Evolutionary conservation across 2,329 filamentous ascomycete species (phyloP).

Genomic region (Exophiala mesophila): DNA sequence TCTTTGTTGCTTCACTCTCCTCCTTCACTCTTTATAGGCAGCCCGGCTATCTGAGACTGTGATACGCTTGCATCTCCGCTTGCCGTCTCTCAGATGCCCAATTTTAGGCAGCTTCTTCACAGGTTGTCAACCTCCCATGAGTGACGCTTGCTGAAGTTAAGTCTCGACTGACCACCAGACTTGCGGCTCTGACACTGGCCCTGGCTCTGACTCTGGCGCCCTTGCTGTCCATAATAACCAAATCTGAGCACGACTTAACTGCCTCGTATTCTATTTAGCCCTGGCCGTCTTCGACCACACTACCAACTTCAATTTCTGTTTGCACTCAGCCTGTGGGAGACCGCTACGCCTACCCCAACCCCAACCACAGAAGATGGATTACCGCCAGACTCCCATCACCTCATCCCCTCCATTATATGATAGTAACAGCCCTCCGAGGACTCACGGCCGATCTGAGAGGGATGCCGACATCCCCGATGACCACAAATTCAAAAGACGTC

Average conservation of each 20-base stretch:
- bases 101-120: background rate
- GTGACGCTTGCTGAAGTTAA: too few relatives aligned
- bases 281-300: background rate
- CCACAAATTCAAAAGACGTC: slow-evolving; percentile 19
- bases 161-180: too few relatives aligned
- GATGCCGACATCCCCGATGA: slow-evolving; percentile 9
- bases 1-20: slow-evolving; percentile 1
- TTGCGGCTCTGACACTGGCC: too few relatives aligned
- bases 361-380: slow-evolving; percentile 10
- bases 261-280: background rate
- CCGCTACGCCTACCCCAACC: background rate
- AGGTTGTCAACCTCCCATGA: background rate
- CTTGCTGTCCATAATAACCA: too few relatives aligned
- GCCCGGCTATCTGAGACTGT: too few relatives aligned
- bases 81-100: background rate
- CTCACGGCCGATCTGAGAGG: slow-evolving; percentile 15
- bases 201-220: too few relatives aligned
- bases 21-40: background rate
- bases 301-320: background rate
- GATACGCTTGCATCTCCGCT: background rate
- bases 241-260: background rate
- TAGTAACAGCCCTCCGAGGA: slow-evolving; percentile 10
- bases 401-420: slow-evolving; percentile 17
- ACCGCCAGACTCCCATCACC: slow-evolving; percentile 5
- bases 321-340: too few relatives aligned